Base-by-base conservation (phyloP, 768 basidiomycete species). In the Russula griseocarnosa region DNA sequence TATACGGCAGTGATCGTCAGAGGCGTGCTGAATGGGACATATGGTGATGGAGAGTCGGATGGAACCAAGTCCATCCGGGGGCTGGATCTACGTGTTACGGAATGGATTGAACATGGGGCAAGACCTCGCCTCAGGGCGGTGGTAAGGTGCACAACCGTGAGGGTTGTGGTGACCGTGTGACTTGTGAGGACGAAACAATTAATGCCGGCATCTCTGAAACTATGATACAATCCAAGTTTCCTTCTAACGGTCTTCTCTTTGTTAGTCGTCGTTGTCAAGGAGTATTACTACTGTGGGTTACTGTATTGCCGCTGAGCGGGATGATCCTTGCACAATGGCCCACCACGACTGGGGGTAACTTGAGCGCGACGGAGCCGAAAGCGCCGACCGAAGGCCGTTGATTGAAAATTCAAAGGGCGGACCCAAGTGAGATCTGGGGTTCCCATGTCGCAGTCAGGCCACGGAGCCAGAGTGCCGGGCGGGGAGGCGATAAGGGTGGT, bases 21-120 rank as follows among this genome's bases (percentile, higher is more conserved):
- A 59, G n/a, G n/a, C n/a, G 40, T 46, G 32, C 42, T 22, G 60
- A 61, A 46, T 8, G 44, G 34, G 61, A 55, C 61, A 62, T 52
- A 28, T 14, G 32, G 61, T 52, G 46, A 50, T 64, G 34, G 53
- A 34, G 62, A 47, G 22, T 40, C 53, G 53, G 44, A 53, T 47
- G 44, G 58, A 55, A 47, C 53, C 47, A 55, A 59, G 58, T 55
- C 58, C 47, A 64, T 44, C 58, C 34, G 26, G 58, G 54, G 63
- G 58, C 63, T 64, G 63, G 63, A 60, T 49, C 58, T 22, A 26
- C 47, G 38, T 5, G 28, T 64, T 64, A 64, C 63, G 63, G 53
- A 55, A 64, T 60, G 57, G 24, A 42, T 22, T 38, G 14, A 3
- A 26, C 20, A 22, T 30, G 55, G 6, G 51, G 40, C 13, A 58